Evolutionary conservation across 2,329 filamentous ascomycete genomes (phyloP).

Genomic region (Teratosphaeria nubilosa): DNA sequence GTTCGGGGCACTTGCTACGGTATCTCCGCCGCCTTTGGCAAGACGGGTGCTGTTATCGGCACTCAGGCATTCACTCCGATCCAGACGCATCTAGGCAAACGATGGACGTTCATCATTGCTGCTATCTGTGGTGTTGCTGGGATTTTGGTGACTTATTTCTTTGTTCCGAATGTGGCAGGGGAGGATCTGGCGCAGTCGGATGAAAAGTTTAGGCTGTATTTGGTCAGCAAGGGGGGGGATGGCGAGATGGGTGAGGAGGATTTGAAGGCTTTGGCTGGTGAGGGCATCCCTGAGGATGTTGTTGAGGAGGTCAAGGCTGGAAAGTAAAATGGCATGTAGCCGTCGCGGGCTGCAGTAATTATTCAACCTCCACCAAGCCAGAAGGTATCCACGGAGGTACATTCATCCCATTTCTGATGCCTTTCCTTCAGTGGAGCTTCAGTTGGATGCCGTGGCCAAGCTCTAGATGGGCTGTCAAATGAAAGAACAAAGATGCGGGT

Average conservation of each 20-base stretch:
- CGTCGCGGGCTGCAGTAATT: neutral
- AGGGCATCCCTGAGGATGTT: constrained; percentile 5
- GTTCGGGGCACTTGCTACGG: constrained; percentile 44
- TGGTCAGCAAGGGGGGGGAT: constrained; percentile 37
- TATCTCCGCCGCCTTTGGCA: constrained; percentile 41
- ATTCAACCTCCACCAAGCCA: too few relatives aligned
- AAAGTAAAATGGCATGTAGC: too few relatives aligned
- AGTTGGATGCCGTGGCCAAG: neutral
- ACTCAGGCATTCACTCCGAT: constrained; percentile 39
- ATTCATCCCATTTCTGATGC: too few relatives aligned
- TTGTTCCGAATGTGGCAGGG: constrained; percentile 37
- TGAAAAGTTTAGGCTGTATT: constrained; percentile 35
- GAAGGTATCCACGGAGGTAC: too few relatives aligned
- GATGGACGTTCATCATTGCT: constrained; percentile 44
- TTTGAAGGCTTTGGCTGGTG: constrained; percentile 25
- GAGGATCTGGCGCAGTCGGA: constrained; percentile 37
- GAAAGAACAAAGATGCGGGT: neutral
- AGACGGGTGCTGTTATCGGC: constrained; percentile 42
- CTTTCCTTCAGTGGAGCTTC: too few relatives aligned
- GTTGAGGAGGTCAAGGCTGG: neutral
- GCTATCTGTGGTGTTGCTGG: constrained; percentile 42
- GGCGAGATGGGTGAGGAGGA: constrained; percentile 37
- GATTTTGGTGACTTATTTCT: constrained; percentile 39
- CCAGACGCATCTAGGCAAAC: constrained; percentile 35
- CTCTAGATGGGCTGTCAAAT: neutral